Evolutionary conservation across 1,139 yeast species (phyloP), one percentile per base, ranked within the genome.

Genomic region (Saccharomyces pastorianus): DNA sequence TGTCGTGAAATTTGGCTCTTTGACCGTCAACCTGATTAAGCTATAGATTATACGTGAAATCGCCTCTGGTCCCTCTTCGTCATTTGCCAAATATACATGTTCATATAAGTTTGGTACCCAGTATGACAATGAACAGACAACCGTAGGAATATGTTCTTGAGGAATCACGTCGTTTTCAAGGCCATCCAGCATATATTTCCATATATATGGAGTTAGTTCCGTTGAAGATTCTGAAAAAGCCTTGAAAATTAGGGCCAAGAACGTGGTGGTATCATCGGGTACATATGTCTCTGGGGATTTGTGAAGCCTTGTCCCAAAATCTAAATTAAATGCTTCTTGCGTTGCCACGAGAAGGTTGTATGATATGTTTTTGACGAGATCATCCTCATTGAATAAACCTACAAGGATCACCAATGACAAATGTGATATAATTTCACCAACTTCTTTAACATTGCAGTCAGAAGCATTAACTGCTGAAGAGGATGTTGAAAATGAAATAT

Each of bases 31-130:
- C 44, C 79, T 74, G 57, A 89, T 81, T 58, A 88, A 77, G 54
- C 81, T 80, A 51, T 91, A 75, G 31, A 88, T 76, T 13, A 88
- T 71, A 48, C 80, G 81, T 0, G 85, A 79, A 2, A 84, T 79
- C 53, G 79, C 72, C 50, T 80, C 84, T 0, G 82, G 78, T 0
- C 95, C 95, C 56, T 71, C 73, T 34, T 76, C 76, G 38, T 78
- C 81, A 60, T 76, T 79, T 28, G 72, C 74, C 47, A 77, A 64
- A 62, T 76, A 84, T 11, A 88, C 81, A 59, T 81, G 70, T 29
- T 75, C 76, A 64, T 83, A 80, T 34, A 87, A 74, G 61, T 88
- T 86, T 34, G 78, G 78, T n/a, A 86, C 76, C 96, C 96, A 89
- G 1, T 93, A 90, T 0, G 88, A 76, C n/a, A 84, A 73, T 64